Percentiles rank a stretch among this genome's conserved stretches.
phyloP scores from a whole-genome alignment of 441 rosid genomes.

The Macaranga tanarius region DNA sequence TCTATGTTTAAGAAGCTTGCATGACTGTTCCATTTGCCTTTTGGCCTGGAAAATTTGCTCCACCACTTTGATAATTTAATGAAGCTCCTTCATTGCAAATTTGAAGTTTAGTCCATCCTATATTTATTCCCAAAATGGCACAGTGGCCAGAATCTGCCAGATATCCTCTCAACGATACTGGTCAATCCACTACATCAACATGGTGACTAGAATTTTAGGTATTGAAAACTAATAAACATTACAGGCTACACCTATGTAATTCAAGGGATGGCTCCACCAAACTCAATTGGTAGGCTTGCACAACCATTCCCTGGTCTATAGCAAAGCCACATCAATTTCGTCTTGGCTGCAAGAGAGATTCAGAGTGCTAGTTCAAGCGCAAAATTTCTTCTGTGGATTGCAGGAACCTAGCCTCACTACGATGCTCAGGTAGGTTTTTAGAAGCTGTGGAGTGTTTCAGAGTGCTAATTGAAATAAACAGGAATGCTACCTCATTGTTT shows the following conservation, averaged over 20 bases:
- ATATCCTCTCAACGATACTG: no score
- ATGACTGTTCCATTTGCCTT: not conserved
- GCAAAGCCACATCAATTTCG: not conserved
- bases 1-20: not conserved
- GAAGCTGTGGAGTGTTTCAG: not conserved
- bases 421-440: not conserved
- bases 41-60: not conserved
- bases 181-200: not conserved
- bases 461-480: not conserved
- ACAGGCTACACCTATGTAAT: not conserved
- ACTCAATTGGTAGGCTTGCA: not conserved
- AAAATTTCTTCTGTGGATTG: not conserved
- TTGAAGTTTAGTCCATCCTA: no score
- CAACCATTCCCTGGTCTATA: not conserved
- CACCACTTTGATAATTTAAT: no score
- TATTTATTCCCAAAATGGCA: no score
- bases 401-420: not conserved
- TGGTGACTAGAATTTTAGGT: not conserved
- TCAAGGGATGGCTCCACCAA: not conserved
- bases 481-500: not conserved
- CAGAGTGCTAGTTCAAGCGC: not conserved
- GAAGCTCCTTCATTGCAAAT: no score
- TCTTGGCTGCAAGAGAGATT: not conserved
- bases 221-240: not conserved
- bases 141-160: no score